These are phyloP conservation scores for Backusella tarrabulga DNA, from an alignment of 192 early-diverging fungal genomes.

Conservation along the genomic window DNA sequence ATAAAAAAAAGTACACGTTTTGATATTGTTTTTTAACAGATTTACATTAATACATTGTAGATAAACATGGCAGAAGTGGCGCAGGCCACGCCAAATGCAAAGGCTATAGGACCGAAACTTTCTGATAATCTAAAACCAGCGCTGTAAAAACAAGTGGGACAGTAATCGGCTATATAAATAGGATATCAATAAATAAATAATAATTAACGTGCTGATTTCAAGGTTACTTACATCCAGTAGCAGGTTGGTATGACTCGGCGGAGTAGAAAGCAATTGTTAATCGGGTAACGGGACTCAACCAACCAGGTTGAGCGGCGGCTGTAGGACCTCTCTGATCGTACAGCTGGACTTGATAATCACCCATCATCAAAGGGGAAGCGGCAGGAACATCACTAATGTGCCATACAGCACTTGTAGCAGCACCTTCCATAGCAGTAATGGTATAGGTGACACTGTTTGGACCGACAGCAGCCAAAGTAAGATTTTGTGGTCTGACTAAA, in stretches of 20 bases:
- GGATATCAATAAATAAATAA: slow-evolving; percentile 31
- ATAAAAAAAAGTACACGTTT: neutral
- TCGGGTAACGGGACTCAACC: slow-evolving; percentile 22
- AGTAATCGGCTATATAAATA: slow-evolving; percentile 19
- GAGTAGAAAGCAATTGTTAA: slow-evolving; percentile 36
- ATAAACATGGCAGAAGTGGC: slow-evolving; percentile 27
- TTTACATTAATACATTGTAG: slow-evolving; percentile 12
- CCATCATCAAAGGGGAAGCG: slow-evolving; percentile 34
- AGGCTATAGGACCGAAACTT: slow-evolving; percentile 16
- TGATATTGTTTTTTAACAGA: neutral
- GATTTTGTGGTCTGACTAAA: slow-evolving; percentile 24
- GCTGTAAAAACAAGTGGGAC: slow-evolving; percentile 36
- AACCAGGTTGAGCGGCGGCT: slow-evolving; percentile 24
- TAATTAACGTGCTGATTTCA: neutral
- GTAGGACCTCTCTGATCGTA: slow-evolving; percentile 37
- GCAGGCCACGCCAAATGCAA: slow-evolving; percentile 28
- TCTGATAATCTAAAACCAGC: slow-evolving; percentile 9
- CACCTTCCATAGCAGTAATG: slow-evolving; percentile 23
- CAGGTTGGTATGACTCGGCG: slow-evolving; percentile 27
- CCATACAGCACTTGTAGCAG: slow-evolving; percentile 34
- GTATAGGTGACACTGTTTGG: slow-evolving; percentile 25
- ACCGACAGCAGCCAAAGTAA: slow-evolving; percentile 32
- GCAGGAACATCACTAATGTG: slow-evolving; percentile 19
- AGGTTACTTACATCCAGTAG: slow-evolving; percentile 25
- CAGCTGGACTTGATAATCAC: slow-evolving; percentile 32